Conservation (phyloP, 129 eudicot genomes). For the Solidago caesia region DNA sequence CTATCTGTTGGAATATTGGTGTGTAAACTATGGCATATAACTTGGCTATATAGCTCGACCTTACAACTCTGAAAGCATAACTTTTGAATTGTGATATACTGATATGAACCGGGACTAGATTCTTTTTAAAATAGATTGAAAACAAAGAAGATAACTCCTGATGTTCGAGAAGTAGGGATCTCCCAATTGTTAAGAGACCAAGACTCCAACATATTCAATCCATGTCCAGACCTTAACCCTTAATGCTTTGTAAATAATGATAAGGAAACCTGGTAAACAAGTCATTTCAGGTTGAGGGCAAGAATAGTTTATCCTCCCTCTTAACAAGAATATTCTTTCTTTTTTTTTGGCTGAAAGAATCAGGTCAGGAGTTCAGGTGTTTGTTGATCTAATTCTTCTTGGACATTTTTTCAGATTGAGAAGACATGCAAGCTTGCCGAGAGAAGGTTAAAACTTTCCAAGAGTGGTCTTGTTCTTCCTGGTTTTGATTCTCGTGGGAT, state of each 20-base stretch:
- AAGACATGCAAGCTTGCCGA: background rate
- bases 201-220: too few species aligned
- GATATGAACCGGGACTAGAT: too few species aligned
- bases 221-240: too few species aligned
- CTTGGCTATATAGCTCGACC: background rate
- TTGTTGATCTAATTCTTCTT: background rate
- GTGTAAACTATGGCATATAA: background rate
- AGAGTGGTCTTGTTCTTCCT: background rate
- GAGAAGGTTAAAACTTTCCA: background rate
- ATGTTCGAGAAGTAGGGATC: too few species aligned
- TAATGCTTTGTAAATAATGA: too few species aligned
- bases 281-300: too few species aligned
- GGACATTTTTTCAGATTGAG: background rate
- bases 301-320: background rate
- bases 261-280: too few species aligned
- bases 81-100: background rate
- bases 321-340: background rate
- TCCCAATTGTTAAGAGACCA: too few species aligned
- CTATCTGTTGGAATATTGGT: background rate
- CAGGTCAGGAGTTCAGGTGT: background rate
- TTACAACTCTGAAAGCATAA: background rate
- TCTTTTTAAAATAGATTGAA: too few species aligned
- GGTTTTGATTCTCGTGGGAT: background rate
- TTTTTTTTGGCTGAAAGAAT: too few species aligned
- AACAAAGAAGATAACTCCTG: too few species aligned